phyloP scores from a whole-genome alignment of 2,329 filamentous ascomycete genomes.

The Diaporthe sp. region DNA sequence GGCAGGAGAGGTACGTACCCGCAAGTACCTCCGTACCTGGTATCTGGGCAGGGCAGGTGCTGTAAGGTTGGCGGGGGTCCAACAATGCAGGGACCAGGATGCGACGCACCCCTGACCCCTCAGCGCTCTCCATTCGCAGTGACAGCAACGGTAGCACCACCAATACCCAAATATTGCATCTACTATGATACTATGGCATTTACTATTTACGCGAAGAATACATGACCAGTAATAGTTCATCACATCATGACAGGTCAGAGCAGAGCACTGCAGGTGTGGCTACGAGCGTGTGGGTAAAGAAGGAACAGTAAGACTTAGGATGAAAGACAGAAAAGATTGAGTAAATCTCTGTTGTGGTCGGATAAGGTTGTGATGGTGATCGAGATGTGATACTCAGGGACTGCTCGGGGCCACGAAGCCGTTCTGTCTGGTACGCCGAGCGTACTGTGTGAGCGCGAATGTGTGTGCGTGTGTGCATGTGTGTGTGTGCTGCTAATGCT shows the following conservation, averaged over 20 bases:
- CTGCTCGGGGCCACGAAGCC: conserved; percentile 22
- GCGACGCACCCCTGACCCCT: not conserved
- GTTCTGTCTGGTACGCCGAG: conserved; percentile 18
- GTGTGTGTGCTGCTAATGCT: not conserved
- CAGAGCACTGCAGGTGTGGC: not conserved
- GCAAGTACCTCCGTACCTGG: conserved; percentile 17
- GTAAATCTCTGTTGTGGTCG: conserved; percentile 1
- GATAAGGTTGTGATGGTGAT: conserved; percentile 34
- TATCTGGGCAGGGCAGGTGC: conserved; percentile 21
- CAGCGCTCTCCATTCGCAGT: not conserved
- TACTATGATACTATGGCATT: conserved; percentile 1
- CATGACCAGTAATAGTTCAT: not conserved
- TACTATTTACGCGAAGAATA: not conserved
- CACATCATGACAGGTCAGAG: no score
- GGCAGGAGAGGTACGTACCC: conserved; percentile 5
- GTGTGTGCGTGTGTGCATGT: not conserved
- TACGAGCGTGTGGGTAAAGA: not conserved
- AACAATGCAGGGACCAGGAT: conserved; percentile 6
- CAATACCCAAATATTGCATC: conserved; percentile 7
- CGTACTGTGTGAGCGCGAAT: not conserved
- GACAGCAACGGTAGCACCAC: conserved; percentile 10
- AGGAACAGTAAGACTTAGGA: not conserved
- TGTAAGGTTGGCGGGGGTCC: conserved; percentile 26
- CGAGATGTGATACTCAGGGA: conserved; percentile 31
- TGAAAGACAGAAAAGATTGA: not conserved